These are phyloP conservation scores for Arabidopsis hybrid DNA, from an alignment of 441 rosid genomes.

Conservation along the genomic window DNA sequence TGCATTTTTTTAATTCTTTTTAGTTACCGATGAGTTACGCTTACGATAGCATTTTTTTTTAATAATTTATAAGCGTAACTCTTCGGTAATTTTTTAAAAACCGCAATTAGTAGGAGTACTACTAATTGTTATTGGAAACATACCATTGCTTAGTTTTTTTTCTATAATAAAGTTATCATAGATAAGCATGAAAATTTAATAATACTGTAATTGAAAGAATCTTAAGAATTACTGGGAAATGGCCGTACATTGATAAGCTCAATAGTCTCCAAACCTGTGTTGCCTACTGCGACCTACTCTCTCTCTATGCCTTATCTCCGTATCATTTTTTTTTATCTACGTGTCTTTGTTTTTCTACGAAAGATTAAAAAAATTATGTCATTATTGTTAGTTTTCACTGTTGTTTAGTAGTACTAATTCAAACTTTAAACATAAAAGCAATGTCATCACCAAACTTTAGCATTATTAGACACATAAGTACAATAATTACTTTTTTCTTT, in stretches of 20 bases:
- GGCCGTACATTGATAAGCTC: slow-evolving; percentile 43
- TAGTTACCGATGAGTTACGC: slow-evolving; percentile 21
- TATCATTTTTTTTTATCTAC: slow-evolving; percentile 27
- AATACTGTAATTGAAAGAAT: neutral
- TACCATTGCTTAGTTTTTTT: neutral
- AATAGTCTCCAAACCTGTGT: slow-evolving; percentile 23
- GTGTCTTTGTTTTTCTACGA: slow-evolving; percentile 20
- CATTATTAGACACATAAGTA: slow-evolving; percentile 32
- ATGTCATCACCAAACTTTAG: slow-evolving; percentile 8
- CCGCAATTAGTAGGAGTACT: neutral
- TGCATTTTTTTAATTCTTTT: neutral
- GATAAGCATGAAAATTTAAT: neutral
- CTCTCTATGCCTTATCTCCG: slow-evolving; percentile 35
- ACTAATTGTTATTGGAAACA: too few relatives aligned
- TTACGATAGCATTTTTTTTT: neutral
- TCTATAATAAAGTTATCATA: neutral
- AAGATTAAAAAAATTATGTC: slow-evolving; percentile 16
- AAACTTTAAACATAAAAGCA: slow-evolving; percentile 25
- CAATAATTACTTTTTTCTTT: slow-evolving; percentile 12
- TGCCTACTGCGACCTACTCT: slow-evolving; percentile 36
- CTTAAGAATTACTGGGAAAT: slow-evolving; percentile 29
- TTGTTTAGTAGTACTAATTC: slow-evolving; percentile 14
- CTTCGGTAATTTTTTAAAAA: too few relatives aligned
- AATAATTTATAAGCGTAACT: too few relatives aligned
- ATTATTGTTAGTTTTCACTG: slow-evolving; percentile 31